phyloP scores from a whole-genome alignment of 768 basidiomycete genomes.

The Boletus subcaerulescens region DNA sequence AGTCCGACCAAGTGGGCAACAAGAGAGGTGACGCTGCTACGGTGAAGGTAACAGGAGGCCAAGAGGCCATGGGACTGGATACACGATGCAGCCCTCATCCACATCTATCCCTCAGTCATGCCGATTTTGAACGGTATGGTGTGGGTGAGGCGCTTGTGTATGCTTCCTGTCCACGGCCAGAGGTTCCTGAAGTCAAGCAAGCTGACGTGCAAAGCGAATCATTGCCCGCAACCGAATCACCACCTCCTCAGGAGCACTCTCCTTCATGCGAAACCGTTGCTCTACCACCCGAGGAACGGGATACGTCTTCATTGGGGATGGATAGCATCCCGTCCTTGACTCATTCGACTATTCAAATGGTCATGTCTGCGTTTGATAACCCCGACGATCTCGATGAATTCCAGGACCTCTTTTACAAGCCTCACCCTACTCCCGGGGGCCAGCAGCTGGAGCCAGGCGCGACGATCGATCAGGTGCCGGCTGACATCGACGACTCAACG shows the following conservation, averaged over 20 bases:
- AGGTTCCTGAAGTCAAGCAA: background rate
- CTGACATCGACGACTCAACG: constrained; percentile 30
- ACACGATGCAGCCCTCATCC: background rate
- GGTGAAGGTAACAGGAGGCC: background rate
- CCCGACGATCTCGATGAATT: constrained; percentile 71
- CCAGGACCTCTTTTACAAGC: constrained; percentile 70
- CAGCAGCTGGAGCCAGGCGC: background rate
- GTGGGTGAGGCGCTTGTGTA: constrained; percentile 63
- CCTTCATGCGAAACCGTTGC: background rate
- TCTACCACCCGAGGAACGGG: constrained; percentile 39
- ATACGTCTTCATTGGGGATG: constrained; percentile 3
- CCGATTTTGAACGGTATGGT: constrained; percentile 48
- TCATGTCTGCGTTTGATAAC: constrained; percentile 48
- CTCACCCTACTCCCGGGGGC: constrained; percentile 17
- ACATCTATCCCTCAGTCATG: constrained; percentile 27
- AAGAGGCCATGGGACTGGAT: background rate
- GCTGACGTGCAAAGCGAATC: background rate
- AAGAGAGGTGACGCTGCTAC: background rate
- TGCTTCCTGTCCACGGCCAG: constrained; percentile 26
- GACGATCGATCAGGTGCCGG: constrained; percentile 23
- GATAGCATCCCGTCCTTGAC: constrained; percentile 25
- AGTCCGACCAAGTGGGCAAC: background rate
- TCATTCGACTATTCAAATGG: constrained; percentile 37
- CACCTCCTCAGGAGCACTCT: background rate
- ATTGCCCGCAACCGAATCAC: background rate